A percentile compares a stretch with the other conserved stretches of the same genome.
Evolutionary conservation across 805 yeast genomes (phyloP).

Genomic region (Myxozyma vanderwaltii): DNA sequence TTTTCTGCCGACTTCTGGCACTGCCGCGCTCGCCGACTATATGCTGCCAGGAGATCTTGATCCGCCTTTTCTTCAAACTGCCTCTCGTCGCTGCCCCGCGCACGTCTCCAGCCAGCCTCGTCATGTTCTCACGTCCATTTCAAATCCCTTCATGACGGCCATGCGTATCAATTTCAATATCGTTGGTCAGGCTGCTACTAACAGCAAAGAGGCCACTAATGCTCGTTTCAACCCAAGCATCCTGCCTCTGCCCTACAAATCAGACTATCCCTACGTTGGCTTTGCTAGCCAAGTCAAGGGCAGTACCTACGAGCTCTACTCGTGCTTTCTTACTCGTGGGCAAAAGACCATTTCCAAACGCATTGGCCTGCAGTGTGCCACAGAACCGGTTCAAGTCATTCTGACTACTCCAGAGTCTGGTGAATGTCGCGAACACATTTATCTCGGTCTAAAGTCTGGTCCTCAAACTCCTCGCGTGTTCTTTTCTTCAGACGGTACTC

Average conservation of each 20-base stretch:
- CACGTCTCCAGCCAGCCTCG: constrained; percentile 14
- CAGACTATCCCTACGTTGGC: constrained; percentile 29
- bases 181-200: not conserved
- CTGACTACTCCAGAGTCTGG: constrained; percentile 22
- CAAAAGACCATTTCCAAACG: constrained; percentile 24
- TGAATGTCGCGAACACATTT: constrained; percentile 25
- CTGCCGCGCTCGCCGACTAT: not conserved
- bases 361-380: constrained; percentile 32
- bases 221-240: constrained; percentile 26
- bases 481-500: constrained; percentile 27
- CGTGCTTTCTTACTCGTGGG: constrained; percentile 26
- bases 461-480: constrained; percentile 32
- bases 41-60: constrained; percentile 30
- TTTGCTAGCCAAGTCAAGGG: constrained; percentile 25
- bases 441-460: constrained; percentile 26
- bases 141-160: constrained; percentile 31
- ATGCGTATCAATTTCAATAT: constrained; percentile 30
- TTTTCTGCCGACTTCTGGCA: constrained; percentile 4
- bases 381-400: constrained; percentile 17
- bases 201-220: constrained; percentile 5
- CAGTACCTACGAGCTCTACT: constrained; percentile 20
- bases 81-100: constrained; percentile 26
- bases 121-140: constrained; percentile 20
- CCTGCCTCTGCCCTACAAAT: constrained; percentile 23
- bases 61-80: constrained; percentile 27